Base-by-base conservation (phyloP, 2,329 filamentous ascomycete species). In the Fusarium sp. region DNA sequence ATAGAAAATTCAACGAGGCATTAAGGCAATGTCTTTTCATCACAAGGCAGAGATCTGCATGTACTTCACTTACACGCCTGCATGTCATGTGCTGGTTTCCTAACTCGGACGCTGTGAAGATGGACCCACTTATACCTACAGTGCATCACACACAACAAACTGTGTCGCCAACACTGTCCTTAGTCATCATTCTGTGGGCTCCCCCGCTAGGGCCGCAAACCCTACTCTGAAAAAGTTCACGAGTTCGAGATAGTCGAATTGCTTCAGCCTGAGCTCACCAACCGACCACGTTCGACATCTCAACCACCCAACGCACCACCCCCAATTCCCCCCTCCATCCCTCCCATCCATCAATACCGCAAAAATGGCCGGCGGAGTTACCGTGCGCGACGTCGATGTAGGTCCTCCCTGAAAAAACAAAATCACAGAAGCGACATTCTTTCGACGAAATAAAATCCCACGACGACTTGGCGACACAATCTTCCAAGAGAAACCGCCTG, bases 381-480 rank as follows among this genome's bases (percentile, higher is more conserved):
- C 88, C 82, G 94, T 96, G 87, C 93, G 93, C 88, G 94, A 95
- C 88, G 93, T 95, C 85, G 92, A 94, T 90, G 92, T 94, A 92
- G 87, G 91, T 91, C 69, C 74, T 80, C 77, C 81, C 76, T 81
- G 77, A 81, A 75, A 64, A 41, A 67, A 10, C 8, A 31, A 71
- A 48, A 48, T 45, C 72, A 72, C n/a, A 60, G 61, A 60, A 64
- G 58, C 16, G 16, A 39, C 31, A 35, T 35, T 35, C 27, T 29
- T 54, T 52, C 24, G 50, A 54, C 37, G 35, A n/a, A n/a, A n/a
- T n/a, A n/a, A n/a, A n/a, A n/a, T n/a, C n/a, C n/a, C n/a, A 54
- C 37, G 35, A 78, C 77, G 74, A 79, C 72, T 75, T 73, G 59
- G 75, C 78, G 72, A 78, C 71, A 71, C 78, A 79, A 79, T 80